These are phyloP conservation scores for Colletotrichum sojae DNA, from an alignment of 2,329 filamentous ascomycete species.

Conservation along the genomic window DNA sequence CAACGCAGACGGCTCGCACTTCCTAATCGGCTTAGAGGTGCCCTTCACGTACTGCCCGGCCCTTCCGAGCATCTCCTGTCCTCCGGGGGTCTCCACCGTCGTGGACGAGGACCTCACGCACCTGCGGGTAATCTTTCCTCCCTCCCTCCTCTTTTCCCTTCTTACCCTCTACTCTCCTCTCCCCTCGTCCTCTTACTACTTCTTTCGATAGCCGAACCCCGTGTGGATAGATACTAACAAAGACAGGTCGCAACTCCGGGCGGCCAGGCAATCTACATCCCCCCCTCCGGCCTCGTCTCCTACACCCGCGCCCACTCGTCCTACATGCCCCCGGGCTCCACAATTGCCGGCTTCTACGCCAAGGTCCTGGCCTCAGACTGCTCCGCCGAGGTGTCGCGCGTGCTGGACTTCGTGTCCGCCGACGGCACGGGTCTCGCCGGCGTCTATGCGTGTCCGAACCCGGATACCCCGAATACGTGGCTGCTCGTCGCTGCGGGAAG, in stretches of 20 bases:
- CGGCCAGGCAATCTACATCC: conserved; percentile 74
- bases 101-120: conserved; percentile 48
- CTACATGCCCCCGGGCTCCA: conserved; percentile 64
- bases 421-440: conserved; percentile 42
- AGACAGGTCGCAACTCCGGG: conserved; percentile 70
- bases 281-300: conserved; percentile 65
- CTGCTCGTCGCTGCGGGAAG: neutral
- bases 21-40: conserved; percentile 47
- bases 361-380: conserved; percentile 45
- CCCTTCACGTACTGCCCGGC: conserved; percentile 17
- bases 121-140: conserved; percentile 43
- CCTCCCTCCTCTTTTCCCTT: rapidly evolving
- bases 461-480: neutral
- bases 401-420: conserved; percentile 8
- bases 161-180: too few species aligned
- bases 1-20: conserved; percentile 46
- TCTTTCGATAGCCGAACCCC: too few species aligned
- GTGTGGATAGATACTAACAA: neutral
- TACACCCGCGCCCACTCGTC: conserved; percentile 71
- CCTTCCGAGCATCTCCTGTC: conserved; percentile 42
- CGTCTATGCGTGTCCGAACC: conserved; percentile 18
- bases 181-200: too few species aligned
- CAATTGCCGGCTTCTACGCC: conserved; percentile 62
- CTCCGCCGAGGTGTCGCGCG: neutral
- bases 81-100: conserved; percentile 46